These are phyloP conservation scores for Amanita brunnescens DNA, from an alignment of 768 basidiomycete species.

Conservation along the genomic window DNA sequence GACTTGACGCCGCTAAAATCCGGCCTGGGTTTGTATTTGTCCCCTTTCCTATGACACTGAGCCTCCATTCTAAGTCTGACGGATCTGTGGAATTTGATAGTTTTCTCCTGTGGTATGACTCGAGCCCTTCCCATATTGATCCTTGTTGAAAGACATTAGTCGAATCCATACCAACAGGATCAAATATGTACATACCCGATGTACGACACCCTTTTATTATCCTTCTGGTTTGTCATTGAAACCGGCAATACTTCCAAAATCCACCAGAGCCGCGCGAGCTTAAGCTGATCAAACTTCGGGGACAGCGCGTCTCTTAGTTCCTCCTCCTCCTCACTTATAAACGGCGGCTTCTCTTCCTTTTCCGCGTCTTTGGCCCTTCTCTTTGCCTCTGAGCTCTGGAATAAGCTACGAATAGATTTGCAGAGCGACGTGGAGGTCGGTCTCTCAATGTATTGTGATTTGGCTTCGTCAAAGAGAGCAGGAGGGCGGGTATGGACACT, in stretches of 20 bases:
- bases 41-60: slow-evolving; percentile 24
- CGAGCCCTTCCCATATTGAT: slow-evolving; percentile 28
- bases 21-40: slow-evolving; percentile 20
- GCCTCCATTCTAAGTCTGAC: slow-evolving; percentile 50
- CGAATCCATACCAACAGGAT: neutral
- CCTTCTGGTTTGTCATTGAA: slow-evolving; percentile 28
- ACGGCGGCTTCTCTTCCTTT: slow-evolving; percentile 5
- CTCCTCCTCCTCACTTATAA: slow-evolving; percentile 24
- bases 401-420: slow-evolving; percentile 13
- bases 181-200: slow-evolving; percentile 19
- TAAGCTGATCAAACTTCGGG: slow-evolving; percentile 53
- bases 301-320: slow-evolving; percentile 51
- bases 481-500: slow-evolving; percentile 29
- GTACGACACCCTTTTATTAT: slow-evolving; percentile 28
- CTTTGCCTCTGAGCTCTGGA: slow-evolving; percentile 14
- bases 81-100: slow-evolving; percentile 42
- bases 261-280: slow-evolving; percentile 50
- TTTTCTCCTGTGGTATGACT: slow-evolving; percentile 27
- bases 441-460: slow-evolving; percentile 17
- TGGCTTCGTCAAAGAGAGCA: slow-evolving; percentile 14
- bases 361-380: slow-evolving; percentile 6
- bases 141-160: slow-evolving; percentile 13
- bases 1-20: slow-evolving; percentile 20
- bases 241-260: slow-evolving; percentile 50
- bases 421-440: slow-evolving; percentile 19